Base-by-base conservation (phyloP, 108 stramenopile genomes). In the Pseudonitzschia multistriata region DNA sequence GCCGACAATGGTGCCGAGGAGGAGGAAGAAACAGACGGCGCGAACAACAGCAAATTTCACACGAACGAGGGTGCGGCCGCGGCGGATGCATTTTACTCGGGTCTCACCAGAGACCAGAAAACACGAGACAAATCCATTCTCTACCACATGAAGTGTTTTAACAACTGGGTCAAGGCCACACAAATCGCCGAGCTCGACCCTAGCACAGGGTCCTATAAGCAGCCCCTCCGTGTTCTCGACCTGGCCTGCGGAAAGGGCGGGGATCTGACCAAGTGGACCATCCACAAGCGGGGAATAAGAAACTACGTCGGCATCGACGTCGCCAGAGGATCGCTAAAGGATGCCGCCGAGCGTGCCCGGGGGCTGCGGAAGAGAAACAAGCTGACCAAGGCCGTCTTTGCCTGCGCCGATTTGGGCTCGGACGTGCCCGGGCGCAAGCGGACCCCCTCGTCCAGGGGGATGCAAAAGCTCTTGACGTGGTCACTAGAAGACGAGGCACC, bases 221-320 rank as follows among this genome's bases (percentile, higher is more conserved):
- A 78, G 27, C 89, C 83, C 3, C 75, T 96, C 8, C 74, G 88
- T 14, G 89, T 99, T 3, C 76, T 99, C 60, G 99, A 99, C 72
- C 78, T 98, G 65, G 99, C 97, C 7, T 98, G 97, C 72, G 99
- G 99, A 3, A 99, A 99, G 57, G 99, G 99, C 57, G 99, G 98
- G n/a, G 99, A 99, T 76, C 76, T 99, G 27, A 78, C 77, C 55
- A 99, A 99, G 69, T 98, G 96, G 96, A 73, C 71, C 10, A 66
- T 84, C 62, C 90, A 88, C 69, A 67, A 50, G 19, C 78, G 92
- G 6, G 81, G 81, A 21, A 82, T 98, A 35, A 81, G 74, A 25
- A 80, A 85, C 47, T 99, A 98, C 62, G 77, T 71, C 8, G 99
- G 98, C 29, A 87, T 96, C 24, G 99, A 99, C 79, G 98, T 99